Evolutionary conservation across 2,329 filamentous ascomycete species (phyloP), one percentile per base, ranked within the genome.

Genomic region (Cytospora schulzeri): DNA sequence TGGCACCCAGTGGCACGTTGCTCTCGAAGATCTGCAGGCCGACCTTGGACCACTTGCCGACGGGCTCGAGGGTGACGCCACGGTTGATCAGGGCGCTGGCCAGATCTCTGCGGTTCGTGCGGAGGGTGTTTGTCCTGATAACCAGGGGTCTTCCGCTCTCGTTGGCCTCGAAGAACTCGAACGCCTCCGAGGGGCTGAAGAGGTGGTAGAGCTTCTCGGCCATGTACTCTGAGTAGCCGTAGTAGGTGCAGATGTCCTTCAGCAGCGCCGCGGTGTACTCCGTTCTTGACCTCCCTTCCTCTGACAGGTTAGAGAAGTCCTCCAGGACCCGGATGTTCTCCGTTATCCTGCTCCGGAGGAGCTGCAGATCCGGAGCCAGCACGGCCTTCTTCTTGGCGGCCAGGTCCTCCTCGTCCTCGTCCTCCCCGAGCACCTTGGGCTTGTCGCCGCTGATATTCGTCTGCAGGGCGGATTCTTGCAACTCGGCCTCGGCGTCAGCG

Each of bases 141-240:
- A 99, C 95, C 65, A 99, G 89, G 4, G 95, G 95, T 59, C 95
- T 88, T 17, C 93, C 88, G 31, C 91, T 93, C 80, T 99, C 95
- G 87, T 99, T 99, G 72, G 94, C 94, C 80, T 99, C 95, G 80
- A 99, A 98, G 79, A 99, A 99, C 62, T 93, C 93, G 71, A 98
- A 96, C 0, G 95, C 95, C 80, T 99, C 95, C 71, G 90, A 89
- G 0, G 95, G 92, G 1, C 93, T 88, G 79, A 99, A 98, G 8
- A 99, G 87, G 73, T 90, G 89, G 80, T 93, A 93, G 19, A 99
- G 88, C 83, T 98, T 99, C 78, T 97, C 92, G 5, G 93, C 95
- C n/a, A 99, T 85, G 79, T 90, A 98, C 45, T 90, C 87, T 4
- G 91, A 96, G 81, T 99, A 99, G 66, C 94, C 93, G 75, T 99